A percentile compares a stretch with the other conserved stretches of the same genome.
These are phyloP conservation scores for Tetragonia tetragonoides DNA, from an alignment of 148 eudicot species.

Conservation along the genomic window DNA sequence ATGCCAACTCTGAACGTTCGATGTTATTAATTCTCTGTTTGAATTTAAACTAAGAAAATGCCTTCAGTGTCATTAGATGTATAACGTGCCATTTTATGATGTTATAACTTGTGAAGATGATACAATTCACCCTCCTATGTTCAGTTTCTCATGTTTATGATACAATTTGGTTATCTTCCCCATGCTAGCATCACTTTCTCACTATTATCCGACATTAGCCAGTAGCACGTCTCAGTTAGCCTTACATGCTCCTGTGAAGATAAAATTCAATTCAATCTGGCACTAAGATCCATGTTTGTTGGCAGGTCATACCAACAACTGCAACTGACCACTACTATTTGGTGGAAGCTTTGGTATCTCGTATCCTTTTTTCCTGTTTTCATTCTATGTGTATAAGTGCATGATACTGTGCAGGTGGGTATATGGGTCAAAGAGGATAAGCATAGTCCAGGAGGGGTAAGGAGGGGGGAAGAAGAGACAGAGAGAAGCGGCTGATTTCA, in stretches of 20 bases:
- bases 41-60: too few relatives aligned
- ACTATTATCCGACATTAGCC: too few relatives aligned
- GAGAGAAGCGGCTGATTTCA: background rate
- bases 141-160: background rate
- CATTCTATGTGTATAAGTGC: background rate
- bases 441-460: background rate
- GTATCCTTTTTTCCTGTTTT: slow-evolving; percentile 56
- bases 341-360: slow-evolving; percentile 82
- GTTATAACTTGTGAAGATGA: too few relatives aligned
- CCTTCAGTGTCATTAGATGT: background rate
- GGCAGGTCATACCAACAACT: slow-evolving; percentile 56
- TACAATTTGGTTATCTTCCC: background rate
- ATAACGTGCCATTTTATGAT: background rate
- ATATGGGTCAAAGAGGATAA: background rate
- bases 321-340: slow-evolving; percentile 68
- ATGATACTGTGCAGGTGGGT: background rate
- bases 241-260: background rate
- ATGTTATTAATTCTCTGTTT: background rate
- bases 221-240: background rate
- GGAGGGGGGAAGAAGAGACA: background rate
- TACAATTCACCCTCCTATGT: background rate
- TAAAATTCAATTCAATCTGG: background rate
- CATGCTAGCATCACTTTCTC: too few relatives aligned
- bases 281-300: slow-evolving; percentile 6
- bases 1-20: background rate